These are phyloP conservation scores for Cnidoscolus chayamansa DNA, from an alignment of 441 rosid species.

Conservation along the genomic window DNA sequence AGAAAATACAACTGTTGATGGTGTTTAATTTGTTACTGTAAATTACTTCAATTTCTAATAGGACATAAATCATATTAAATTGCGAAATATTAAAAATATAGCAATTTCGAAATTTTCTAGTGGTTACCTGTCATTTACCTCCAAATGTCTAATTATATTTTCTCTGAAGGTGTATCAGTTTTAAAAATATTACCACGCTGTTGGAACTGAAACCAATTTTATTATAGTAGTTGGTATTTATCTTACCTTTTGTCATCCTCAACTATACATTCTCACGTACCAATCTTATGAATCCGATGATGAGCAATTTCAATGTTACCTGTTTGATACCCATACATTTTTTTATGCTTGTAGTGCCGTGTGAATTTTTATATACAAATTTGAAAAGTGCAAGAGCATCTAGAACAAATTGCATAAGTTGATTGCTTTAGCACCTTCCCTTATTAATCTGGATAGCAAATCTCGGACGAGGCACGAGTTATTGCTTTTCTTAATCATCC, in stretches of 20 bases:
- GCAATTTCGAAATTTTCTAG: conserved; percentile 31
- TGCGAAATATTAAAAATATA: conserved; percentile 23
- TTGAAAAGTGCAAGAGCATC: too few relatives aligned
- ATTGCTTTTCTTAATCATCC: too few relatives aligned
- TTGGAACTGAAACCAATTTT: background rate
- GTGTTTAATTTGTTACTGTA: too few relatives aligned
- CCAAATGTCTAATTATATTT: conserved; percentile 21
- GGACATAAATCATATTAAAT: conserved; percentile 1
- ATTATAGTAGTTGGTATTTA: too few relatives aligned
- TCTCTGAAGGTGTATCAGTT: conserved; percentile 24
- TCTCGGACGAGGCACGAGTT: too few relatives aligned
- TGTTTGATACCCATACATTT: conserved; percentile 12
- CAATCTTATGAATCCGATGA: conserved; percentile 24
- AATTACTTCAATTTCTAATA: too few relatives aligned
- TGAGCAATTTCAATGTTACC: conserved; percentile 22
- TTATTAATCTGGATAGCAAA: too few relatives aligned
- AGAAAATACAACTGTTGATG: background rate
- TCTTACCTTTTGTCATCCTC: background rate
- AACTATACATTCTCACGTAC: conserved; percentile 17
- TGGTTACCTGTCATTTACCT: conserved; percentile 29
- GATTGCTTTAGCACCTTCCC: too few relatives aligned
- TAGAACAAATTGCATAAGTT: too few relatives aligned
- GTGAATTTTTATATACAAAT: too few relatives aligned
- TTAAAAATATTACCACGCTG: background rate
- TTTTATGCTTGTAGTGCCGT: background rate